phyloP scores from a whole-genome alignment of 2,329 filamentous ascomycete species.

The Penicillium freii region DNA sequence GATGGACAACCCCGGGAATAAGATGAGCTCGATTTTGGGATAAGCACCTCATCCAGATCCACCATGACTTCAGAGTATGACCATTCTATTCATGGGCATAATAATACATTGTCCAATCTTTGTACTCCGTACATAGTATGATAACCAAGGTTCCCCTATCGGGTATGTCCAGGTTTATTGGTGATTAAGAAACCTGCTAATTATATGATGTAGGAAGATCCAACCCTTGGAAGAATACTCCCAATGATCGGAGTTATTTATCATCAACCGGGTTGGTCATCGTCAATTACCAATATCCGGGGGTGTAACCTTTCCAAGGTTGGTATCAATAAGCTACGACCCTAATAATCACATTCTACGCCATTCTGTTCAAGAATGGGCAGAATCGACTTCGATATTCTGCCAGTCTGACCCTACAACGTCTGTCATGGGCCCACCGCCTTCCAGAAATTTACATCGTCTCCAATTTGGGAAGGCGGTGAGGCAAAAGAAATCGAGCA shows the following conservation, averaged over 20 bases:
- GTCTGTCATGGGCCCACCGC: not conserved
- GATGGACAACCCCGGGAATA: not conserved
- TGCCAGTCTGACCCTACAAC: not conserved
- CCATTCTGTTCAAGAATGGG: not conserved
- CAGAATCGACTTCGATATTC: not conserved
- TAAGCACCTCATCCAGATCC: not conserved
- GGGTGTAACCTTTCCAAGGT: not conserved
- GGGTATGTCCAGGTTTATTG: not conserved
- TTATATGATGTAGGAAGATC: not conserved
- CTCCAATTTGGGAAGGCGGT: not conserved
- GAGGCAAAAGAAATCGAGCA: not conserved
- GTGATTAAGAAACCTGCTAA: not conserved
- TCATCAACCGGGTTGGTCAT: constrained; percentile 1
- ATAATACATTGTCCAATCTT: not conserved
- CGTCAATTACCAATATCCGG: constrained; percentile 1
- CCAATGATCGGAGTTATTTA: not conserved
- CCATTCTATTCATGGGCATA: not conserved
- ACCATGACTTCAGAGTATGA: not conserved
- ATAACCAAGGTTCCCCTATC: not conserved
- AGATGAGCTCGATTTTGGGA: not conserved
- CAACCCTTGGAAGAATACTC: not conserved
- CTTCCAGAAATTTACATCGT: not conserved
- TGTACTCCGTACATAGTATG: not conserved
- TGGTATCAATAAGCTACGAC: not conserved
- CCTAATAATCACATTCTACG: constrained; percentile 24